These are phyloP conservation scores for Candida golubevii DNA, from an alignment of 805 yeast genomes.

Conservation along the genomic window DNA sequence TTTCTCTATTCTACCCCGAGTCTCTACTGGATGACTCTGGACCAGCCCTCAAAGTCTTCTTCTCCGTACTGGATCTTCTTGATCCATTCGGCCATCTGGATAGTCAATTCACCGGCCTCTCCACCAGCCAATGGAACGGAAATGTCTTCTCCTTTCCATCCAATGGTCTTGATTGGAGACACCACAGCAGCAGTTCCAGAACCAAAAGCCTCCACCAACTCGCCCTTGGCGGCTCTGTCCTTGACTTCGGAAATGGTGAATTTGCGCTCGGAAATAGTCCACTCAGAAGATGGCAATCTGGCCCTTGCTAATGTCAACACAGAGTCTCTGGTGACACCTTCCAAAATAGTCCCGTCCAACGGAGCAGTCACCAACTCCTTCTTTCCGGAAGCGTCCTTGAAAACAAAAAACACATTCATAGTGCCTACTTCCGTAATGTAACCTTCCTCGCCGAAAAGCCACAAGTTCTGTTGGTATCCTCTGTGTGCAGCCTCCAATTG, in stretches of 20 bases:
- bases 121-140: slow-evolving; percentile 77
- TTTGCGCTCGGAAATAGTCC: slow-evolving; percentile 82
- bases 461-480: slow-evolving; percentile 93
- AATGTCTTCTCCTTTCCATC: slow-evolving; percentile 70
- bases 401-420: slow-evolving; percentile 90
- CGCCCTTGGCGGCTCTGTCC: slow-evolving; percentile 73
- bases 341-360: slow-evolving; percentile 92
- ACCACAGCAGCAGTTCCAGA: slow-evolving; percentile 98
- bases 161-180: slow-evolving; percentile 85
- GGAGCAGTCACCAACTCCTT: slow-evolving; percentile 95
- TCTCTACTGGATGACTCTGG: slow-evolving; percentile 28
- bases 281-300: slow-evolving; percentile 67
- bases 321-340: slow-evolving; percentile 95
- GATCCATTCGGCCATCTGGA: slow-evolving; percentile 79
- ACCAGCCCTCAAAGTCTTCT: slow-evolving; percentile 57
- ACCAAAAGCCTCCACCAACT: slow-evolving; percentile 91
- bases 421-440: slow-evolving; percentile 95
- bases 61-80: slow-evolving; percentile 87
- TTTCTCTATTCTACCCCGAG: too few species aligned
- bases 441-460: slow-evolving; percentile 91
- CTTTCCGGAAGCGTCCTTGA: slow-evolving; percentile 76
- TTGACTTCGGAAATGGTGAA: slow-evolving; percentile 76
- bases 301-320: slow-evolving; percentile 72
- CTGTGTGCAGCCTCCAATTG: slow-evolving; percentile 84
- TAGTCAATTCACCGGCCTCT: slow-evolving; percentile 78